A percentile compares a stretch with the other conserved stretches of the same genome.
These are phyloP conservation scores for Pyrenophora tritici-repentis DNA, from an alignment of 2,329 filamentous ascomycete species.

Conservation along the genomic window DNA sequence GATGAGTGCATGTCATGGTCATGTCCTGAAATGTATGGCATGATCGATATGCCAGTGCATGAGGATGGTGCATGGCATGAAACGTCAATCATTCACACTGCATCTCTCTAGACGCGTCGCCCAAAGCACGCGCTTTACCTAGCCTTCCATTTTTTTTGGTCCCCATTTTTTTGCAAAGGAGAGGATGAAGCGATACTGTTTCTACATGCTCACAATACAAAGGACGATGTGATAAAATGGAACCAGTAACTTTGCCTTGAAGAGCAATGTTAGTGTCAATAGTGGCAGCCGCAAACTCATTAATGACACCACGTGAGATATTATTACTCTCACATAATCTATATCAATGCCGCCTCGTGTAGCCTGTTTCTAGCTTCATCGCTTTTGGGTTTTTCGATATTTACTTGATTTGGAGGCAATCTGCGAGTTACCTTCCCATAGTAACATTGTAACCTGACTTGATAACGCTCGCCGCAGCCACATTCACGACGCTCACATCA, in stretches of 20 bases:
- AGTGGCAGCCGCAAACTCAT: background rate
- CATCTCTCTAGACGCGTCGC: constrained; percentile 7
- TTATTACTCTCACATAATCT: no score
- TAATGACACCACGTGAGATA: background rate
- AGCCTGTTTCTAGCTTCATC: no score
- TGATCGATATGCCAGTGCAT: constrained; percentile 11
- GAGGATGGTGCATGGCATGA: constrained; percentile 7
- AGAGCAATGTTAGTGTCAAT: background rate
- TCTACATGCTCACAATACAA: constrained; percentile 57
- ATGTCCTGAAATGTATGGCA: no score
- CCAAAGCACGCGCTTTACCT: constrained; percentile 3
- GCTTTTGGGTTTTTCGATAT: no score
- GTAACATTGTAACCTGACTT: no score
- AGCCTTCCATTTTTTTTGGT: constrained; percentile 39
- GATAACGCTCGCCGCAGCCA: no score
- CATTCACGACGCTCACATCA: no score
- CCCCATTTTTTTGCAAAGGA: constrained; percentile 15
- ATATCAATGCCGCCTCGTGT: no score
- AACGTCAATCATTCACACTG: constrained; percentile 8
- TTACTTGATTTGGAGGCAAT: no score
- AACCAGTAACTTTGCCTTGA: background rate
- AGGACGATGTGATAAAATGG: constrained; percentile 35
- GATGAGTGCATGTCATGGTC: no score
- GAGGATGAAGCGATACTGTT: background rate
- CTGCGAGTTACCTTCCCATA: no score